phyloP scores from a whole-genome alignment of 495 filamentous ascomycete species.

The Staphylotrichum tortipilum region DNA sequence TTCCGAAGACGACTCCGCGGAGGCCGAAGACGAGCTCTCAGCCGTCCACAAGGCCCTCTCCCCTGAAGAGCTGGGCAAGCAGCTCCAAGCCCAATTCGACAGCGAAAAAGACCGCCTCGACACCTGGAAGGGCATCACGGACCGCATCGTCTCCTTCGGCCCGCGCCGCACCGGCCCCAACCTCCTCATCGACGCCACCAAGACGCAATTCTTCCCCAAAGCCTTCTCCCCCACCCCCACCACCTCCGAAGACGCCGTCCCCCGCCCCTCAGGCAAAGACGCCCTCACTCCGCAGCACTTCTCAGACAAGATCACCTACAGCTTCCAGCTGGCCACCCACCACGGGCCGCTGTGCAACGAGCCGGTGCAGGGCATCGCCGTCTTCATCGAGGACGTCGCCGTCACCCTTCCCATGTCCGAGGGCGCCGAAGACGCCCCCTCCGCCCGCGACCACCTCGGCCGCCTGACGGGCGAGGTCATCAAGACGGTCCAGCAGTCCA shows the following conservation, averaged over 20 bases:
- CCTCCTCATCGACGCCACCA: slow-evolving; percentile 76
- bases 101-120: slow-evolving; percentile 55
- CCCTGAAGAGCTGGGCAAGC: slow-evolving; percentile 63
- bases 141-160: slow-evolving; percentile 82
- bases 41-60: slow-evolving; percentile 50
- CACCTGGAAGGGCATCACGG: slow-evolving; percentile 66
- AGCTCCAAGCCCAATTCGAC: slow-evolving; percentile 58
- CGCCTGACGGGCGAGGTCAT: slow-evolving; percentile 87
- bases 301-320: slow-evolving; percentile 81
- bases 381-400: slow-evolving; percentile 76
- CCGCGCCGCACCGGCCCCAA: slow-evolving; percentile 81
- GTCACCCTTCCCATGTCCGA: slow-evolving; percentile 29
- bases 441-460: slow-evolving; percentile 58
- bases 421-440: slow-evolving; percentile 46
- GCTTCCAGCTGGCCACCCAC: slow-evolving; percentile 85
- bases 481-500: slow-evolving; percentile 74
- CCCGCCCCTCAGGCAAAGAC: slow-evolving; percentile 33
- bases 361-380: slow-evolving; percentile 85
- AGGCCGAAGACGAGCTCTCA: slow-evolving; percentile 42
- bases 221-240: slow-evolving; percentile 41
- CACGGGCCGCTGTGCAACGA: slow-evolving; percentile 90
- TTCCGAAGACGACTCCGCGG: slow-evolving; percentile 19
- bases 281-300: slow-evolving; percentile 64
- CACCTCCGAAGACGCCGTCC: slow-evolving; percentile 35
- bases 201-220: slow-evolving; percentile 61